phyloP scores from a whole-genome alignment of 352 stramenopile species.

The Phytopythium cucurbitacearum region DNA sequence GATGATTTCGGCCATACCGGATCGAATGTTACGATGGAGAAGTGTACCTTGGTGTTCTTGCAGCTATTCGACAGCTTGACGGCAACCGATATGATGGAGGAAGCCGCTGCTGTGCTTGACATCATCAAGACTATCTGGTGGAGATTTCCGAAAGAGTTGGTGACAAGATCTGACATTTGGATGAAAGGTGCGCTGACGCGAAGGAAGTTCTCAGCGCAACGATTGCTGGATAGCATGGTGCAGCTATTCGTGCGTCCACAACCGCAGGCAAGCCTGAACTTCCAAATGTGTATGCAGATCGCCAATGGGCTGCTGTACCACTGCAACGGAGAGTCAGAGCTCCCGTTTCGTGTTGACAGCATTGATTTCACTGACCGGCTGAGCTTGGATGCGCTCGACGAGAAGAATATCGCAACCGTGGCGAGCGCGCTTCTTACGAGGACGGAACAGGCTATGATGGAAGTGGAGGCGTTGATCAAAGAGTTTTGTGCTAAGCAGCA shows the following conservation, averaged over 20 bases:
- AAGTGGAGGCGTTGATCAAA: constrained; percentile 28
- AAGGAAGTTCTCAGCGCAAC: constrained; percentile 12
- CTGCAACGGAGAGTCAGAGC: constrained; percentile 18
- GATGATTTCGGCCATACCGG: constrained; percentile 12
- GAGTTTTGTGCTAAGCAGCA: constrained; percentile 29
- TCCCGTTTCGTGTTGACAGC: constrained; percentile 1
- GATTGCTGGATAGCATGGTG: constrained; percentile 27
- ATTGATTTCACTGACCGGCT: constrained; percentile 10
- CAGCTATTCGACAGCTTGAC: constrained; percentile 17
- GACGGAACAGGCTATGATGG: constrained; percentile 23
- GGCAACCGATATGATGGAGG: constrained; percentile 8
- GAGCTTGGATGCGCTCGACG: constrained; percentile 16
- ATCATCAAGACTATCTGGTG: constrained; percentile 14
- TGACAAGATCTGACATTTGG: constrained; percentile 19
- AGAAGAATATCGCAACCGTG: constrained; percentile 29
- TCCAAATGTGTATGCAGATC: constrained; percentile 21
- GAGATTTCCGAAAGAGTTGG: constrained; percentile 10
- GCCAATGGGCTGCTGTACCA: constrained; percentile 27
- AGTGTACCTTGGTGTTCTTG: constrained; percentile 16
- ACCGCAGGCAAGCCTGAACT: constrained; percentile 10
- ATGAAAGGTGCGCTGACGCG: constrained; percentile 19
- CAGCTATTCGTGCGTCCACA: constrained; percentile 30
- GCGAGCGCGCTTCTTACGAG: constrained; percentile 24
- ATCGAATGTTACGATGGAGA: constrained; percentile 14
- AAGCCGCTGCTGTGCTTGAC: constrained; percentile 10